These are phyloP conservation scores for Croton laevigatus DNA, from an alignment of 441 rosid species.

Conservation along the genomic window DNA sequence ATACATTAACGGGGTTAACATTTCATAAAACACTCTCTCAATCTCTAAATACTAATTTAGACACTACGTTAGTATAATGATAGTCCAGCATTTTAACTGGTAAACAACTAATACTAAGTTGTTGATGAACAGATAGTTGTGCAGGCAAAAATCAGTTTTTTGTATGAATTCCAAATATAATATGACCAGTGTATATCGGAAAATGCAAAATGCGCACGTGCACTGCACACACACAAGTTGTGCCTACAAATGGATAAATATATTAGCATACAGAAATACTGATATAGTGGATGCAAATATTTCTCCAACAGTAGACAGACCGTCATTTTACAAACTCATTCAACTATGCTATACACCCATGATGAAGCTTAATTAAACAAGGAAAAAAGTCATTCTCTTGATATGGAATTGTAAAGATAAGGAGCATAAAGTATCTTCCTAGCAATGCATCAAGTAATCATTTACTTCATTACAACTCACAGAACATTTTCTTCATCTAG, in stretches of 20 bases:
- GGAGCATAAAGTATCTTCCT: neutral
- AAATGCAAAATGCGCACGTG: neutral
- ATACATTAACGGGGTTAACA: too few species aligned
- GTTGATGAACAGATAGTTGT: neutral
- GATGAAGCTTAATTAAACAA: neutral
- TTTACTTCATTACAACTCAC: neutral
- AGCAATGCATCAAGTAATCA: neutral
- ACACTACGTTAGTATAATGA: too few species aligned
- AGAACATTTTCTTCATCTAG: neutral
- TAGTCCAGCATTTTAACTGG: too few species aligned
- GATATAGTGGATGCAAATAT: neutral
- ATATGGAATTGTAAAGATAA: neutral
- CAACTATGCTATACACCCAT: neutral
- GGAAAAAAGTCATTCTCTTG: too few species aligned
- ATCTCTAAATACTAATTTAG: too few species aligned
- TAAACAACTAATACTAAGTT: too few species aligned
- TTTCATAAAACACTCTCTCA: too few species aligned
- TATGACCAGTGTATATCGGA: neutral
- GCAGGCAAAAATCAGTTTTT: constrained; percentile 14
- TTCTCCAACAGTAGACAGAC: neutral
- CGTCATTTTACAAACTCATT: neutral
- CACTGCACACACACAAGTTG: neutral
- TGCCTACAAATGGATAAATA: neutral
- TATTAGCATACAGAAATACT: too few species aligned
- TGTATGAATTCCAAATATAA: constrained; percentile 9